Evolutionary conservation across 805 yeast species (phyloP).

Genomic region (Yarrowia osloensis): DNA sequence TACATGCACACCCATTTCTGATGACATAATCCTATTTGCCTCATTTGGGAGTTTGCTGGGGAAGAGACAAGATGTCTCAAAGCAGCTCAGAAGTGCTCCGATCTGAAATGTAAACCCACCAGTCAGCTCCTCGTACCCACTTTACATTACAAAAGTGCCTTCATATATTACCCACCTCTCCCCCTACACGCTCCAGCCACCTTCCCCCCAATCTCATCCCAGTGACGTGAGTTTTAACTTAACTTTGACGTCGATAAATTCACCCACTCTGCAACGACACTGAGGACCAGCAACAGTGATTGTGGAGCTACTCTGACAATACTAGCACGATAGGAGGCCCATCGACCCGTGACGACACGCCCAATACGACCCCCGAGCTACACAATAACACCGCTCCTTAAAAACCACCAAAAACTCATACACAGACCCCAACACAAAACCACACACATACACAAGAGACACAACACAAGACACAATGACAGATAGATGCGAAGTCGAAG

Average conservation of each 20-base stretch:
- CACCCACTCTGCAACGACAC: constrained; percentile 15
- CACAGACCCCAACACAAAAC: neutral
- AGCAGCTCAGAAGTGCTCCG: neutral
- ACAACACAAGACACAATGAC: constrained; percentile 8
- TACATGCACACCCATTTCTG: neutral
- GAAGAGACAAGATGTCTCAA: neutral
- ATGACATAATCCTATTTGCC: constrained; percentile 16
- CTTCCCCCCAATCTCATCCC: neutral
- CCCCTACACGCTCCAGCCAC: neutral
- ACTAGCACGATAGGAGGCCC: neutral
- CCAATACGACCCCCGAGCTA: neutral
- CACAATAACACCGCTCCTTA: neutral
- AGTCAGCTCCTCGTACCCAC: neutral
- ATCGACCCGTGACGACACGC: neutral
- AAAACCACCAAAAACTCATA: neutral
- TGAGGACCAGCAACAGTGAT: neutral
- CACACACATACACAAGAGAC: neutral
- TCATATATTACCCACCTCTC: neutral
- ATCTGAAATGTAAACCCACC: neutral
- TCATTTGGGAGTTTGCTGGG: constrained; percentile 7
- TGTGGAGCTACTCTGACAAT: neutral
- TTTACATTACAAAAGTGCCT: neutral
- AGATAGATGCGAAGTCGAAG: constrained; percentile 18
- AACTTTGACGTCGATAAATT: constrained; percentile 8
- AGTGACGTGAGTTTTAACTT: constrained; percentile 11